Evolutionary conservation across 2,329 filamentous ascomycete species (phyloP), one percentile per base, ranked within the genome.

Genomic region (Aspergillus hortae): DNA sequence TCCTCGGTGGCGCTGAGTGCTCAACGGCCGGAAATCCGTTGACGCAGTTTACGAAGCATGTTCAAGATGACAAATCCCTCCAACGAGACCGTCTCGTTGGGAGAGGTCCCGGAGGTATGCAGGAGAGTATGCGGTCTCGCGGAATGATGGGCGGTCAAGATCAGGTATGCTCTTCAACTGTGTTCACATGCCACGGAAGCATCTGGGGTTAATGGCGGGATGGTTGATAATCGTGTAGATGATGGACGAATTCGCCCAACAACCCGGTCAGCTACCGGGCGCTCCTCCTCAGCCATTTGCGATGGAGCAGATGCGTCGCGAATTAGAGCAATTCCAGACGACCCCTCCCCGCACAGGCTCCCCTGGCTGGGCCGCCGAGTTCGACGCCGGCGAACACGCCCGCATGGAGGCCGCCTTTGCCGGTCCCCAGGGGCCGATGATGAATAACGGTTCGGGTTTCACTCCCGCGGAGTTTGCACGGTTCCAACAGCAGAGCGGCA

Each of bases 31-130:
- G 88, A 67, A 99, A 99, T 74, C 94, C 95, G 52, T 85, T 99
- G 65, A 92, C 90, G 69, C 94, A 97, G 79, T 95, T 99, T 72
- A 90, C 92, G 59, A 99, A 99, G 75, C 92, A 96, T 73, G 90
- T 94, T 52, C 89, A 95, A 68, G 90, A 95, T 80, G 94, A 99
- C 77, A 95, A 92, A 75, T 94, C 89, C 52, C 78, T 97, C 52
- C 94, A 97, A 75, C 83, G 92, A 65, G 94, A 99, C 73, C 85
- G 94, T 54, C 79, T 97, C 56, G 86, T 89, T 54, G 90, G 89
- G 56, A 80, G 87, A 59, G 86, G 85, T 0, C 87, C 89, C 0
- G 84, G 82, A 41, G 86, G 82, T 6, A 77, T 87, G 65, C 80
- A 89, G 64, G 87, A 89, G 68, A 84, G 88, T 64, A 92, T 95